Conservation (phyloP, 345 rosid species). For the Barbarea vulgaris region DNA sequence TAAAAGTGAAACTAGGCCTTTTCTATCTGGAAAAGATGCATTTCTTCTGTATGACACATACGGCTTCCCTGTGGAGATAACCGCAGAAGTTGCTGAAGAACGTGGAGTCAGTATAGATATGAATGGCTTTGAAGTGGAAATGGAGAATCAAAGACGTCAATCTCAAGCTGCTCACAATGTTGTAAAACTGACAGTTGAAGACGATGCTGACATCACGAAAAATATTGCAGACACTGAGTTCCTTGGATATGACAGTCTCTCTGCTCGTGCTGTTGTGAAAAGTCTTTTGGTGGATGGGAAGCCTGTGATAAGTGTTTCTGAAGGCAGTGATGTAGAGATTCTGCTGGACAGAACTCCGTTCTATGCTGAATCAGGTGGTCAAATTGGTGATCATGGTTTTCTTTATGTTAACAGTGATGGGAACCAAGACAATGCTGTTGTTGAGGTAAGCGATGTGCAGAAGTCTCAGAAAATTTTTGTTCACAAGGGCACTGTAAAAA, state of each 20-base stretch:
- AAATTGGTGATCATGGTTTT: slow-evolving; percentile 84
- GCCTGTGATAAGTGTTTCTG: slow-evolving; percentile 73
- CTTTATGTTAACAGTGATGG: slow-evolving; percentile 57
- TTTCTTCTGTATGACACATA: slow-evolving; percentile 83
- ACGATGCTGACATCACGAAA: slow-evolving; percentile 54
- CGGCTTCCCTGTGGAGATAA: slow-evolving; percentile 95
- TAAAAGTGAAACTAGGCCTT: slow-evolving; percentile 50
- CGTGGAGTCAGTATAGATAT: slow-evolving; percentile 65
- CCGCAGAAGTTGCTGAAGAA: slow-evolving; percentile 81
- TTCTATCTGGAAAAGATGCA: slow-evolving; percentile 77
- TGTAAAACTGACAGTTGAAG: slow-evolving; percentile 73
- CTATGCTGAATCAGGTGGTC: slow-evolving; percentile 98
- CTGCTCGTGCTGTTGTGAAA: slow-evolving; percentile 68
- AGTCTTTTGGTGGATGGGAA: slow-evolving; percentile 79
- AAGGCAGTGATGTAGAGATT: slow-evolving; percentile 87
- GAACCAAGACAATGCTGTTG: slow-evolving; percentile 56
- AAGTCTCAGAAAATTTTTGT: slow-evolving; percentile 72
- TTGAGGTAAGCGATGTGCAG: slow-evolving; percentile 86
- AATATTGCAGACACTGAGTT: slow-evolving; percentile 72
- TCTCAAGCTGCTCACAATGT: slow-evolving; percentile 90
- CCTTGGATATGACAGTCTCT: slow-evolving; percentile 78
- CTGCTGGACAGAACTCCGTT: slow-evolving; percentile 87
- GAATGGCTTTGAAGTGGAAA: slow-evolving; percentile 71
- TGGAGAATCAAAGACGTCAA: slow-evolving; percentile 88
- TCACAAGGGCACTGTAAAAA: slow-evolving; percentile 78